phyloP scores from a whole-genome alignment of 352 stramenopile genomes.

The Aphanomyces invadans region DNA sequence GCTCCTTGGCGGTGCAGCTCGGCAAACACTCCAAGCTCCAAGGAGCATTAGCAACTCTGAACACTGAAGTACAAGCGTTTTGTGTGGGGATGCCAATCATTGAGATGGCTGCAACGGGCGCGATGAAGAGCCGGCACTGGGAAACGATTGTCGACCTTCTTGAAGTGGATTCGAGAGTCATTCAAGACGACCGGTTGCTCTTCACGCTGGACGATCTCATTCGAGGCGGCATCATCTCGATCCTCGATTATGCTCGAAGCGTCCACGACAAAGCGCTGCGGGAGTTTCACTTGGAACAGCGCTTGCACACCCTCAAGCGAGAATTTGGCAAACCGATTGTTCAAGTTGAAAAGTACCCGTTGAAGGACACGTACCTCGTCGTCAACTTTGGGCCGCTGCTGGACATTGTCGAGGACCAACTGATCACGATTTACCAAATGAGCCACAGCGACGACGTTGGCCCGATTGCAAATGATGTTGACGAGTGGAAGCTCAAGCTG shows the following conservation, averaged over 20 bases:
- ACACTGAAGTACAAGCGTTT: conserved; percentile 1
- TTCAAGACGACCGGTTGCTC: conserved; percentile 1
- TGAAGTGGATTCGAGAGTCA: not conserved
- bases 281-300: not conserved
- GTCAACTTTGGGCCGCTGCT: not conserved
- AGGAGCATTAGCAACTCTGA: not conserved
- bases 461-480: not conserved
- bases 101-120: conserved; percentile 12
- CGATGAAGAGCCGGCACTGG: conserved; percentile 16
- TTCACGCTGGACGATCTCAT: conserved; percentile 23
- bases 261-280: not conserved
- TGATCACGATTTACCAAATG: not conserved
- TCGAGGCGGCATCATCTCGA: not conserved
- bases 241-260: not conserved
- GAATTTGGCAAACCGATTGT: conserved; percentile 5
- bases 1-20: not conserved
- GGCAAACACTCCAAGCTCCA: not conserved
- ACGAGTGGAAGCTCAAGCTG: conserved; percentile 14
- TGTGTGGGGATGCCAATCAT: conserved; percentile 4
- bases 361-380: conserved; percentile 18
- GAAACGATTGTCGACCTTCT: not conserved
- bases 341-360: not conserved
- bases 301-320: not conserved
- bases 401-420: conserved; percentile 14
- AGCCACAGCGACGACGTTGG: not conserved